A percentile compares a stretch with the other conserved stretches of the same genome.
phyloP scores from a whole-genome alignment of 2,329 filamentous ascomycete species.

The Trichoderma aggressivum region DNA sequence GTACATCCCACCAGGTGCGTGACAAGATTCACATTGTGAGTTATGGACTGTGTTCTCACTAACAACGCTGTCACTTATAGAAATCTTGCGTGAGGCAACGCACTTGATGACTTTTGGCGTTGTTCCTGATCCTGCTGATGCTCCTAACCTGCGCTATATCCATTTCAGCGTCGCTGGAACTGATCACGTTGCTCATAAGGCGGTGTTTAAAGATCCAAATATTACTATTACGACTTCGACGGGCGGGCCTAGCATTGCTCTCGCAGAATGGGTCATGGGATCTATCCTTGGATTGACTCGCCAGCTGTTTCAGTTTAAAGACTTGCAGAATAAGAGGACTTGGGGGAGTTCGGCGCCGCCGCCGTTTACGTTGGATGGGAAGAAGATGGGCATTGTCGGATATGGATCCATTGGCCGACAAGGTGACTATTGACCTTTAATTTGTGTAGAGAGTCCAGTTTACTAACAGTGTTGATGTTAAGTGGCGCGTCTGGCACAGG shows the following conservation, averaged over 20 bases:
- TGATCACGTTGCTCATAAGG: not conserved
- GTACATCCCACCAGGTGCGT: constrained; percentile 4
- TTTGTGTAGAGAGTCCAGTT: too few species aligned
- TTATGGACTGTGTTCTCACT: not conserved
- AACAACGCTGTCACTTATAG: not conserved
- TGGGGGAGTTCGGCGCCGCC: not conserved
- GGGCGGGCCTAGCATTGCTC: not conserved
- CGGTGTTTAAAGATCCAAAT: not conserved
- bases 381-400: constrained; percentile 1
- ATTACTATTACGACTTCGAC: not conserved
- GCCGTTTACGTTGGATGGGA: not conserved
- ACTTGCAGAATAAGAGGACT: not conserved
- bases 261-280: not conserved
- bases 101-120: not conserved
- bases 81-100: not conserved
- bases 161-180: not conserved
- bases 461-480: not conserved
- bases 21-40: not conserved
- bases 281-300: not conserved
- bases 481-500: not conserved
- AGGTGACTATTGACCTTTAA: not conserved
- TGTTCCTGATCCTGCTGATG: not conserved
- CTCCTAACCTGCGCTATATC: constrained; percentile 3
- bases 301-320: not conserved
- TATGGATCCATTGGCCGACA: constrained; percentile 5